phyloP scores from a whole-genome alignment of 2,329 filamentous ascomycete species.

The Didymella lethalis region DNA sequence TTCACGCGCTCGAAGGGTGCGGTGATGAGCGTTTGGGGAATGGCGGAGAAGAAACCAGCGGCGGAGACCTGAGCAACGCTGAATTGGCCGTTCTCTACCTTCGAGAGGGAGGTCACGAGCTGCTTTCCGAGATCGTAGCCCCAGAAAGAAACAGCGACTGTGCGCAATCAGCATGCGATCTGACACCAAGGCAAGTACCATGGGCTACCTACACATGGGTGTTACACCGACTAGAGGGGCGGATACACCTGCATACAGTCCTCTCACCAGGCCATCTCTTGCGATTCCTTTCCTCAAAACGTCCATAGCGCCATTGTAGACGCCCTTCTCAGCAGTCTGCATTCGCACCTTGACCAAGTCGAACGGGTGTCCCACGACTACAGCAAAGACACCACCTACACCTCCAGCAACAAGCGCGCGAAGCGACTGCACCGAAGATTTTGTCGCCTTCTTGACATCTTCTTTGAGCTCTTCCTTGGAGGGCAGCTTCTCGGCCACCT shows the following conservation, averaged over 20 bases:
- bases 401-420: conserved; percentile 88
- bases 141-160: conserved; percentile 74
- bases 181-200: neutral
- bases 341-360: conserved; percentile 97
- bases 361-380: conserved; percentile 92
- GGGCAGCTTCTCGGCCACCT: conserved; percentile 44
- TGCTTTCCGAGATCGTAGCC: conserved; percentile 96
- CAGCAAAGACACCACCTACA: conserved; percentile 92
- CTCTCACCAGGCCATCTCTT: conserved; percentile 78
- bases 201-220: conserved; percentile 85
- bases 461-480: conserved; percentile 59
- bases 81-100: conserved; percentile 73
- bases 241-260: conserved; percentile 95
- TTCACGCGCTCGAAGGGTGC: conserved; percentile 99
- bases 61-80: conserved; percentile 87
- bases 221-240: conserved; percentile 95
- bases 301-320: conserved; percentile 89
- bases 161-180: conserved; percentile 16
- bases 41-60: conserved; percentile 92
- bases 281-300: conserved; percentile 89
- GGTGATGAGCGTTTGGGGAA: conserved; percentile 98
- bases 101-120: conserved; percentile 75
- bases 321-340: conserved; percentile 93
- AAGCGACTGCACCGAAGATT: conserved; percentile 68
- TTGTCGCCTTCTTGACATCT: conserved; percentile 60